Conservation (phyloP, 352 stramenopile species). For the Phytophthora podocarpi region DNA sequence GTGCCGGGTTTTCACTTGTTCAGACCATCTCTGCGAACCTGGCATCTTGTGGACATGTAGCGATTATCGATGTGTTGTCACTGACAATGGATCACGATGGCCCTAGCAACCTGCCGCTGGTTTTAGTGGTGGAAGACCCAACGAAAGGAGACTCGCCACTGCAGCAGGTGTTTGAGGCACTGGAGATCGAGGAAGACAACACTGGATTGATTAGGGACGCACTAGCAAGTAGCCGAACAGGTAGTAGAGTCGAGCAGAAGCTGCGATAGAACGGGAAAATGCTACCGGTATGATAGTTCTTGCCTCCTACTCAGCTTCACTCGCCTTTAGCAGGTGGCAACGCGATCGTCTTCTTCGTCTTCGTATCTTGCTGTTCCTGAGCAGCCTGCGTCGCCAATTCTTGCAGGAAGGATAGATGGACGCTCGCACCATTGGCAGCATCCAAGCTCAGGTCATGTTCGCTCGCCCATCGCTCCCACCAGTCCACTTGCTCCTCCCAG, state of each 20-base stretch:
- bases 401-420: conserved; percentile 28
- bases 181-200: conserved; percentile 20
- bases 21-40: conserved; percentile 10
- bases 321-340: background rate
- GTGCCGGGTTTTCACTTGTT: conserved; percentile 14
- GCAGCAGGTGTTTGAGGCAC: conserved; percentile 16
- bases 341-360: background rate
- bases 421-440: background rate
- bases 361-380: conserved; percentile 10
- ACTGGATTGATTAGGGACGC: background rate
- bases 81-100: background rate
- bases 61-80: conserved; percentile 7
- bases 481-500: conserved; percentile 24
- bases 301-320: background rate
- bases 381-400: conserved; percentile 12
- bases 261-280: too few relatives aligned
- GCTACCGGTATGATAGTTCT: too few relatives aligned
- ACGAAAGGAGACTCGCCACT: background rate
- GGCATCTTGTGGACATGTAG: conserved; percentile 15
- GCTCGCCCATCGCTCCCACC: conserved; percentile 26
- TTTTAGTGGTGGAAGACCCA: conserved; percentile 14
- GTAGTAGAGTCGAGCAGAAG: background rate
- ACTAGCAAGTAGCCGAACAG: conserved; percentile 1
- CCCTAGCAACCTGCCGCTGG: conserved; percentile 4
- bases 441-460: conserved; percentile 17